Conservation (phyloP, 257 asterid genomes). For the Gentiana dahurica region DNA sequence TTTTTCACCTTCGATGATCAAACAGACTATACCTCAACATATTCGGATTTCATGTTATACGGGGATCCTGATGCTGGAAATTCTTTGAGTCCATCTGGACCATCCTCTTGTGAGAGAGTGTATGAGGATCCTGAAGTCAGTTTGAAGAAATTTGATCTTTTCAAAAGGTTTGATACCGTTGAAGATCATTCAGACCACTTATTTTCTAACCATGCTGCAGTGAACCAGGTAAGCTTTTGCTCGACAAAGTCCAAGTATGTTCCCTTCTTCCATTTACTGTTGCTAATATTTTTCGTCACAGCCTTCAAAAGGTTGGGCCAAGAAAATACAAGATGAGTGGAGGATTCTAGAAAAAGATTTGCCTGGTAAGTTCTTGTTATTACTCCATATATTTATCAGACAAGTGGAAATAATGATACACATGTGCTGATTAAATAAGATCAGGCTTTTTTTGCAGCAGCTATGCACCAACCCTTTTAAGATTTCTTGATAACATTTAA, state of each 20-base stretch:
- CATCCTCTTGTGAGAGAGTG: slow-evolving; percentile 13
- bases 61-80: slow-evolving; percentile 8
- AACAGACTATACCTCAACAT: no score
- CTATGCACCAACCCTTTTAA: no score
- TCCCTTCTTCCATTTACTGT: slow-evolving; percentile 7
- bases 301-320: slow-evolving; percentile 35
- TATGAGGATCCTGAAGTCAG: slow-evolving; percentile 33
- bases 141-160: slow-evolving; percentile 29
- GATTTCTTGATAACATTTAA: no score
- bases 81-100: slow-evolving; percentile 12
- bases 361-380: slow-evolving; percentile 40
- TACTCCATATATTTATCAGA: not conserved
- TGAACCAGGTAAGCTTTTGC: slow-evolving; percentile 32
- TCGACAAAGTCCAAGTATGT: not conserved
- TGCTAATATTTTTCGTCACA: slow-evolving; percentile 15
- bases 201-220: slow-evolving; percentile 29
- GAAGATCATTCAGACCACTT: slow-evolving; percentile 47
- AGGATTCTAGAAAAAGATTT: no score
- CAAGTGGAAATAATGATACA: no score
- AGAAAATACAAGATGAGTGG: no score
- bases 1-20: not conserved
- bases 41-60: slow-evolving; percentile 3
- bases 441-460: no score
- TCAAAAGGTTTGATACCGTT: slow-evolving; percentile 25
- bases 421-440: no score